Evolutionary conservation across 768 basidiomycete species (phyloP).

Genomic region (Mycena maculata): DNA sequence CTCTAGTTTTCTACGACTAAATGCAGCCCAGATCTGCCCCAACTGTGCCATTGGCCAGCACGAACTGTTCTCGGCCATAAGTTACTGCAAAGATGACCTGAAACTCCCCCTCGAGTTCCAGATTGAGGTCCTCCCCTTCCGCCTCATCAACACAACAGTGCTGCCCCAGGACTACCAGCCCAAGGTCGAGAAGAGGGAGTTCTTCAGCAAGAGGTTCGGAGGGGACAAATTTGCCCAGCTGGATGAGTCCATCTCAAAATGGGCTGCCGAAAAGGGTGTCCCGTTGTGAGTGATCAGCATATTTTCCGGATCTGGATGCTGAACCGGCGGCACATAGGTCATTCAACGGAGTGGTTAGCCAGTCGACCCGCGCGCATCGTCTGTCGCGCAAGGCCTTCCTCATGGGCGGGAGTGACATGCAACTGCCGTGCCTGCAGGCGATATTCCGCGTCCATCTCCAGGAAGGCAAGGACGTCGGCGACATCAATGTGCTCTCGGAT

Average conservation of each 20-base stretch:
- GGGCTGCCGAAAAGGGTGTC: constrained; percentile 67
- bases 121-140: constrained; percentile 64
- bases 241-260: constrained; percentile 58
- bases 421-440: constrained; percentile 65
- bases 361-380: constrained; percentile 79
- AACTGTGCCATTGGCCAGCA: constrained; percentile 66
- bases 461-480: constrained; percentile 71
- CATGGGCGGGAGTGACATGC: constrained; percentile 69
- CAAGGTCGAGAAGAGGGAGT: constrained; percentile 54
- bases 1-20: constrained; percentile 12
- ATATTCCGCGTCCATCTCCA: constrained; percentile 78
- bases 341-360: constrained; percentile 69
- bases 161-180: constrained; percentile 51
- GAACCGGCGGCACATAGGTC: constrained; percentile 49
- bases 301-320: background rate
- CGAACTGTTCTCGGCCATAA: constrained; percentile 63
- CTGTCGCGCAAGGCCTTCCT: constrained; percentile 76
- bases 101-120: constrained; percentile 62
- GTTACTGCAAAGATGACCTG: constrained; percentile 59
- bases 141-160: constrained; percentile 53
- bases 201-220: constrained; percentile 62
- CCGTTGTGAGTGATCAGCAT: constrained; percentile 58
- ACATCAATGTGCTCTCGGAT: constrained; percentile 67
- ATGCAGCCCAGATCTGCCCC: constrained; percentile 54
- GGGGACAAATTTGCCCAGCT: constrained; percentile 58